Conservation (phyloP, 805 yeast genomes). For the Spathaspora sp. region DNA sequence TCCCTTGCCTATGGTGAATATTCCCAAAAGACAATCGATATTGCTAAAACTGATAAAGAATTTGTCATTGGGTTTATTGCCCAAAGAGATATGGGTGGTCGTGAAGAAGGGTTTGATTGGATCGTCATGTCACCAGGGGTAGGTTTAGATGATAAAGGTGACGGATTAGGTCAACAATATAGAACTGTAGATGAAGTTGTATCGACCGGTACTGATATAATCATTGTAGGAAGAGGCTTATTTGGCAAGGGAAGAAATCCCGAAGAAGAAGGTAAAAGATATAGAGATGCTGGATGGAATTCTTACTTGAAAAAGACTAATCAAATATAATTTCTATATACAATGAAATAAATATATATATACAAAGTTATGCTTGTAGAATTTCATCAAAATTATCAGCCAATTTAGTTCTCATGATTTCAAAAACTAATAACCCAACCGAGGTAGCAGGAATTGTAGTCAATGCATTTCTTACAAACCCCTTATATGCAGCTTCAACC, state of each 20-base stretch:
- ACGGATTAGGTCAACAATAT: constrained; percentile 93
- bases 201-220: constrained; percentile 83
- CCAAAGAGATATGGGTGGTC: constrained; percentile 81
- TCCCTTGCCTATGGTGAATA: constrained; percentile 91
- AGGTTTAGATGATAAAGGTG: constrained; percentile 95
- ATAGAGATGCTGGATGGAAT: constrained; percentile 91
- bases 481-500: constrained; percentile 71
- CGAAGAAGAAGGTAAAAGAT: constrained; percentile 78
- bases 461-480: constrained; percentile 68
- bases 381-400: constrained; percentile 24
- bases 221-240: constrained; percentile 97
- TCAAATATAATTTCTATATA: constrained; percentile 4
- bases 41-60: constrained; percentile 80
- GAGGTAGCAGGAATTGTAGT: constrained; percentile 86
- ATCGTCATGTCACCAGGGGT: constrained; percentile 97
- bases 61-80: constrained; percentile 98
- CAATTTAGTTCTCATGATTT: constrained; percentile 60
- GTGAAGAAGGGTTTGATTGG: constrained; percentile 89
- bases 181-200: constrained; percentile 87
- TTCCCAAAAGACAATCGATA: constrained; percentile 81
- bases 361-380: constrained; percentile 5
- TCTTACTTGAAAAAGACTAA: constrained; percentile 59
- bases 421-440: constrained; percentile 79
- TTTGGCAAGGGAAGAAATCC: constrained; percentile 95
- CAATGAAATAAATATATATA: background rate